Evolutionary conservation across 73 alveolate genomes (phyloP).

Genomic region (Breviolum minutum): DNA sequence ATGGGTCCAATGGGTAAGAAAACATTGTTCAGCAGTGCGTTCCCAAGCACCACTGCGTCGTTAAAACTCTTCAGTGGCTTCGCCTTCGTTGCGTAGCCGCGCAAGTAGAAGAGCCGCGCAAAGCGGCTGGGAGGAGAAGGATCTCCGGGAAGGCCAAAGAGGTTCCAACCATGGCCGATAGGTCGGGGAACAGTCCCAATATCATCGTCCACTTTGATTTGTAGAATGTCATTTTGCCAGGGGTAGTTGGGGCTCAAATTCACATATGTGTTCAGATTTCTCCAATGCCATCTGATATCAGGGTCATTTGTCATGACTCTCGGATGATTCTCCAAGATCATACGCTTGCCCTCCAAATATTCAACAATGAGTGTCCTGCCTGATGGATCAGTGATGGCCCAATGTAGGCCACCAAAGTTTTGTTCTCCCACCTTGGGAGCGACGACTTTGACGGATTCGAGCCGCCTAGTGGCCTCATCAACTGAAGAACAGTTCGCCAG

Average conservation of each 20-base stretch:
- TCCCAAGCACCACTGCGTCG: slow-evolving; percentile 74
- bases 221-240: slow-evolving; percentile 54
- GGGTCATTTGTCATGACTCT: slow-evolving; percentile 69
- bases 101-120: slow-evolving; percentile 66
- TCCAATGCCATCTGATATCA: slow-evolving; percentile 87
- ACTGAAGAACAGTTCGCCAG: slow-evolving; percentile 55
- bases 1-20: slow-evolving; percentile 64
- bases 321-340: slow-evolving; percentile 55
- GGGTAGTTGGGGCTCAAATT: slow-evolving; percentile 49
- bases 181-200: slow-evolving; percentile 63
- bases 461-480: slow-evolving; percentile 8
- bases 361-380: slow-evolving; percentile 52
- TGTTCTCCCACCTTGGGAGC: neutral
- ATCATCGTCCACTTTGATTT: slow-evolving; percentile 32
- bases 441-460: slow-evolving; percentile 33
- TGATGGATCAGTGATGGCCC: slow-evolving; percentile 54
- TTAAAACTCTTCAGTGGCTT: slow-evolving; percentile 1
- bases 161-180: slow-evolving; percentile 85
- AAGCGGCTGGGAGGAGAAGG: slow-evolving; percentile 70
- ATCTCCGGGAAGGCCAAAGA: slow-evolving; percentile 74
- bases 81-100: slow-evolving; percentile 46
- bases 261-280: slow-evolving; percentile 67
- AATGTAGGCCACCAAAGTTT: slow-evolving; percentile 36
- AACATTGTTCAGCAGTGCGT: slow-evolving; percentile 66
- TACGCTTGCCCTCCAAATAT: slow-evolving; percentile 61